phyloP scores from a whole-genome alignment of 768 basidiomycete species.

The Collybia nuda region DNA sequence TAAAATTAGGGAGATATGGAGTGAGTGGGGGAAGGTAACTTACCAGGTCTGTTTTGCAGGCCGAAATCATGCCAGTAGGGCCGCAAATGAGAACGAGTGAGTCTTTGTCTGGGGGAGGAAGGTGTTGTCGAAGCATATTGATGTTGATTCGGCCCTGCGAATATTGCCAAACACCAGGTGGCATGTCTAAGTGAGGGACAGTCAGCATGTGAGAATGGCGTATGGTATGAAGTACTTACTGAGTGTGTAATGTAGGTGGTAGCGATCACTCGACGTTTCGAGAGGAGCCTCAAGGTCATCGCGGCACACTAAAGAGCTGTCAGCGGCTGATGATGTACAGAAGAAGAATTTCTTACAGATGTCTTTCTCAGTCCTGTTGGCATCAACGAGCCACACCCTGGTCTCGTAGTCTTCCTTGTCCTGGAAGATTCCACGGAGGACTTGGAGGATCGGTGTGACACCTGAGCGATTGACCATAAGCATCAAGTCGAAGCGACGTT shows the following conservation, averaged over 20 bases:
- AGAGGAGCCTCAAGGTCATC: conserved; percentile 41
- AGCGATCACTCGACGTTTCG: conserved; percentile 28
- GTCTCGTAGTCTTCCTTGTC: conserved; percentile 36
- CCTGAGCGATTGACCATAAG: no score
- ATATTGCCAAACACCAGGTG: conserved; percentile 35
- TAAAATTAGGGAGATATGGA: no score
- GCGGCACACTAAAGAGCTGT: conserved; percentile 27
- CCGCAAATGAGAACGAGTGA: conserved; percentile 50
- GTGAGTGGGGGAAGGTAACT: no score
- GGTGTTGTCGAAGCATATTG: conserved; percentile 33
- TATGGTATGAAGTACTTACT: no score
- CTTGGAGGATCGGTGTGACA: conserved; percentile 58
- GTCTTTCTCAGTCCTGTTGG: conserved; percentile 47
- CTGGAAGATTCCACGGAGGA: conserved; percentile 44
- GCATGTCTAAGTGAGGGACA: conserved; percentile 12
- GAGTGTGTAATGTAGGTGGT: conserved; percentile 25
- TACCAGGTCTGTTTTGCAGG: no score
- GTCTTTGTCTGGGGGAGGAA: conserved; percentile 39
- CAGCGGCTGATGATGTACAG: no score
- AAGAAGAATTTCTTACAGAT: conserved; percentile 24
- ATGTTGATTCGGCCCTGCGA: conserved; percentile 40
- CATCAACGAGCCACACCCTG: conserved; percentile 45
- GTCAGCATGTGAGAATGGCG: conserved; percentile 32
- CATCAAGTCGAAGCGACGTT: no score
- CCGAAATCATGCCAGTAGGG: conserved; percentile 25